Conservation (phyloP, 176 grass and related monocot genomes). For the Avena eriantha region DNA sequence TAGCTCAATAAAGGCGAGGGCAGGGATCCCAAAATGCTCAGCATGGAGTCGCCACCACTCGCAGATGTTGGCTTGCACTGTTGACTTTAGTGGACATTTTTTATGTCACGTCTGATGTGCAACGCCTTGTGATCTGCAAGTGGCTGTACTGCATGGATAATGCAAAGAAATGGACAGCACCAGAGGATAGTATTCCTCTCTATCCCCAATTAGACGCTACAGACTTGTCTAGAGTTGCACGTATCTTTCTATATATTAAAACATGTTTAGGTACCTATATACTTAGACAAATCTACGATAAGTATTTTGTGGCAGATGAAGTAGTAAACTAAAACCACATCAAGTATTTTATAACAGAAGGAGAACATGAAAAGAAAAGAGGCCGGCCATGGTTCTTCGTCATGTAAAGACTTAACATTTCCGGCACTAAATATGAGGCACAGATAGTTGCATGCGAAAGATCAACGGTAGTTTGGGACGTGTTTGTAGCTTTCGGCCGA, state of each 20-base stretch:
- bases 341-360: no score
- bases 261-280: no score
- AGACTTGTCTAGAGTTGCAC: no score
- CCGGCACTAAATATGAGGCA: neutral
- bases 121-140: neutral
- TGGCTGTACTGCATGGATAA: neutral
- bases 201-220: no score
- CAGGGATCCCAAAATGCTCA: conserved; percentile 30
- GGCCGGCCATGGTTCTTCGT: neutral
- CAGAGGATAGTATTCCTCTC: neutral
- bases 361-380: neutral
- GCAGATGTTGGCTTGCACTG: conserved; percentile 24
- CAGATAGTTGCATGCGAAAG: neutral
- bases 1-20: neutral
- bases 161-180: neutral
- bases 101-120: neutral
- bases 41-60: conserved; percentile 36
- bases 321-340: no score
- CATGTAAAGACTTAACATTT: neutral
- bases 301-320: no score
- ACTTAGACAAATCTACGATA: no score
- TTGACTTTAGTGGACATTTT: conserved; percentile 14
- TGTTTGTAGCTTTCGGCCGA: no score
- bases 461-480: neutral
- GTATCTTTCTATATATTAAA: no score